These are phyloP conservation scores for Lodderomyces metapsilosis DNA, from an alignment of 1,139 yeast species.

Conservation along the genomic window DNA sequence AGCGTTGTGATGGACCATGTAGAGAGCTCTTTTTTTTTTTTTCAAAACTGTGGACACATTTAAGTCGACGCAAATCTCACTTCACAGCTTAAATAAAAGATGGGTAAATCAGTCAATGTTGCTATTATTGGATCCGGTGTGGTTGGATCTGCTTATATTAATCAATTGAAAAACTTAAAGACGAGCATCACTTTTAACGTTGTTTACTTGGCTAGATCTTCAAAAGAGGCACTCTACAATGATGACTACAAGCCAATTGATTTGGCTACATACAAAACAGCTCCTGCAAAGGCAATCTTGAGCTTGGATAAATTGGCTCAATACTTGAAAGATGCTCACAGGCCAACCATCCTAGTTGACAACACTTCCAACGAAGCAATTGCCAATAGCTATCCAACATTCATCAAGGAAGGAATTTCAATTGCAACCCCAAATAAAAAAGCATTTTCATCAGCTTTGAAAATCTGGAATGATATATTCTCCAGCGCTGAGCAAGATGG, in stretches of 20 bases:
- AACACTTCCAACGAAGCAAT: conserved; percentile 83
- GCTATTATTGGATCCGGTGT: conserved; percentile 92
- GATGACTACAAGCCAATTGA: conserved; percentile 70
- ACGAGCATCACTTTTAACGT: conserved; percentile 65
- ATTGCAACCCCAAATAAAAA: conserved; percentile 98
- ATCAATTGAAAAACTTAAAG: conserved; percentile 65
- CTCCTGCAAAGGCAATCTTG: conserved; percentile 50
- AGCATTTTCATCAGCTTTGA: conserved; percentile 83
- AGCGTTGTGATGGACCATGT: neutral
- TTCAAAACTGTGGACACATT: neutral
- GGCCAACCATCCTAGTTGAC: conserved; percentile 84
- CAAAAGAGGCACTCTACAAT: conserved; percentile 63
- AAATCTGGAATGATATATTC: conserved; percentile 76
- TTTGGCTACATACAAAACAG: conserved; percentile 57
- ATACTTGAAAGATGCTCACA: conserved; percentile 62
- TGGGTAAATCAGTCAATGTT: conserved; percentile 65
- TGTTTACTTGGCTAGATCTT: conserved; percentile 73
- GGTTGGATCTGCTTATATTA: conserved; percentile 83
- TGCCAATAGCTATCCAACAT: conserved; percentile 74
- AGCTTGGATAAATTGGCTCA: conserved; percentile 56
- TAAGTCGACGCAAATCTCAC: too few species aligned
- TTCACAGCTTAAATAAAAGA: too few species aligned
- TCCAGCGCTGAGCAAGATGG: conserved; percentile 45
- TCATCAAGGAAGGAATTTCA: conserved; percentile 77
- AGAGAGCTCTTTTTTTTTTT: neutral